Evolutionary conservation across 345 rosid species (phyloP), one percentile per base, ranked within the genome.

Genomic region (Euphorbia pulcherrima): DNA sequence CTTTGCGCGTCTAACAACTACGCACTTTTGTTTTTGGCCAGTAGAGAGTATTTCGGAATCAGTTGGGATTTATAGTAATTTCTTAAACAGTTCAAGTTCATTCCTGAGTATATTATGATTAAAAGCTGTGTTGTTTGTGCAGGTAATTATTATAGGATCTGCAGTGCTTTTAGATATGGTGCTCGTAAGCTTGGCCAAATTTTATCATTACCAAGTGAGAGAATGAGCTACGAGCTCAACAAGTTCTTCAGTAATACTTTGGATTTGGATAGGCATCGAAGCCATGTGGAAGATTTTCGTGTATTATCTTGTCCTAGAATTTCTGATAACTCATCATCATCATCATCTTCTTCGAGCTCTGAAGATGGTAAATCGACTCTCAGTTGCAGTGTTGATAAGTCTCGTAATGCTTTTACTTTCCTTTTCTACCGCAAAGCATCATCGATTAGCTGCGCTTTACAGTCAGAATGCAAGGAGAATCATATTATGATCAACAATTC

Each of bases 131-230:
- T 8, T 5, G 56, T 67, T 57, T 63, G 41, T 62, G 12, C 78
- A 93, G 96, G 94, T 37, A 93, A 88, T 76, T 90, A 85, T 55
- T 87, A 78, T 70, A 86, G 98, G 13, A 90, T 93, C 72, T 81
- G 88, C 80, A 86, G 90, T 78, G 98, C 98, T 56, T 93, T 93
- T 78, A 86, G 80, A 60, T 87, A 86, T 81, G 97, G 98, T 60
- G 94, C 90, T 60, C 89, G 87, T 48, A 93, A 90, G 74, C 97
- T 93, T 71, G 90, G 87, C 29, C 73, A 27, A 48, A 82, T 93
- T 61, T 75, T 90, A 64, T 84, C 79, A 65, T 82, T 78, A 71
- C 79, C 84, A 62, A 86, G 79, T 65, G 88, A 82, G 77, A 74
- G 74, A 74, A 64, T 87, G 68, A 75, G 77, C 37, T 61, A 73